These are phyloP conservation scores for Cutaneotrichosporon cutaneum DNA, from an alignment of 1,284 basidiomycete species.

Conservation along the genomic window DNA sequence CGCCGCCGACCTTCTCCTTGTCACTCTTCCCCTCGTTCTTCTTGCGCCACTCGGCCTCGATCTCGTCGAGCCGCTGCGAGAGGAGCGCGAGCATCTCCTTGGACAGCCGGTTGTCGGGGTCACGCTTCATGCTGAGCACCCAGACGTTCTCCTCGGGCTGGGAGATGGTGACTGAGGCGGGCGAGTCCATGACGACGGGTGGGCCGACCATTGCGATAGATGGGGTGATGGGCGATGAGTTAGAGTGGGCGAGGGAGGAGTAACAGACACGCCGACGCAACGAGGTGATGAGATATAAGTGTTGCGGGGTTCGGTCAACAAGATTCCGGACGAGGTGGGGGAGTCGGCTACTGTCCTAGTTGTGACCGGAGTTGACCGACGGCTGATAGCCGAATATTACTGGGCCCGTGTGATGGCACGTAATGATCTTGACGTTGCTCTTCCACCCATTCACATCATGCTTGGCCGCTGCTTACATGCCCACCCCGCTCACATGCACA, in stretches of 20 bases:
- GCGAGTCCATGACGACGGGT: slow-evolving; percentile 3
- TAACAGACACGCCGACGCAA: too few relatives aligned
- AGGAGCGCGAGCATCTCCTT: slow-evolving; percentile 40
- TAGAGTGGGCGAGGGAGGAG: not conserved
- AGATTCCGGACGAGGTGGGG: not conserved
- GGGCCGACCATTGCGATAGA: not conserved
- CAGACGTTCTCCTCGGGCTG: slow-evolving; percentile 38
- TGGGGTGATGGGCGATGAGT: not conserved
- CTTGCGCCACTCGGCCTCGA: slow-evolving; percentile 75
- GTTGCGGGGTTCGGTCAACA: not conserved
- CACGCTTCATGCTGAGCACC: slow-evolving; percentile 44
- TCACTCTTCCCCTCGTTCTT: slow-evolving; percentile 4
- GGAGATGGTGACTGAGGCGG: slow-evolving; percentile 20
- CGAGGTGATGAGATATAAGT: not conserved
- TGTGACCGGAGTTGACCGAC: not conserved
- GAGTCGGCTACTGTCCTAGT: not conserved
- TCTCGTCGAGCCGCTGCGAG: slow-evolving; percentile 62
- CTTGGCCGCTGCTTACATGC: too few relatives aligned
- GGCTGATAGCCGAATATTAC: not conserved
- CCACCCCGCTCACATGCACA: too few relatives aligned
- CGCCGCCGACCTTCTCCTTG: slow-evolving; percentile 55
- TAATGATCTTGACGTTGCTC: too few relatives aligned
- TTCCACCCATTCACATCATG: not conserved
- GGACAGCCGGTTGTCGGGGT: slow-evolving; percentile 53
- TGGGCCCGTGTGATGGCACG: too few relatives aligned